These are phyloP conservation scores for Andrographis paniculata DNA, from an alignment of 305 asterid species.

Conservation along the genomic window DNA sequence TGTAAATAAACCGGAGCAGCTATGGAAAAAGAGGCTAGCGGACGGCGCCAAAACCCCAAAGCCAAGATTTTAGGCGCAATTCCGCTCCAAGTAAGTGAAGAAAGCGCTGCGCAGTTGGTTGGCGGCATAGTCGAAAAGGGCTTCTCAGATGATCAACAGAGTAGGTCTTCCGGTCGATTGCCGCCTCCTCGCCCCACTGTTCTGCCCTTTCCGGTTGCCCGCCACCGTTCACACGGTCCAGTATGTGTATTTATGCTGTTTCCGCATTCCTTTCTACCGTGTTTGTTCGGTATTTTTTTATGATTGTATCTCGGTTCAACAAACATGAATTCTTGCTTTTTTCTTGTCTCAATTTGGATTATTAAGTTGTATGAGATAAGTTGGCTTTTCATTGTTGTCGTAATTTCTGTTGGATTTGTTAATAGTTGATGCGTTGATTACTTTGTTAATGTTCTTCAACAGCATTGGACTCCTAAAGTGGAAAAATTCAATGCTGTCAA, in stretches of 20 bases:
- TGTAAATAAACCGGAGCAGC: slow-evolving; percentile 6
- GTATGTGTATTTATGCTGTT: slow-evolving; percentile 19
- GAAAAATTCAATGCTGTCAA: slow-evolving; percentile 16
- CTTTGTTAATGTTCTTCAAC: slow-evolving; percentile 19
- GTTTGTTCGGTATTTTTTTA: neutral
- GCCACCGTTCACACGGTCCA: slow-evolving; percentile 61
- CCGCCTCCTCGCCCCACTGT: slow-evolving; percentile 62
- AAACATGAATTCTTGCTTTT: slow-evolving; percentile 3
- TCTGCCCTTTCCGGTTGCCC: slow-evolving; percentile 69
- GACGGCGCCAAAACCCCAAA: slow-evolving; percentile 21
- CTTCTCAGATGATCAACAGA: slow-evolving; percentile 33
- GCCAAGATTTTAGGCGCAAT: slow-evolving; percentile 29
- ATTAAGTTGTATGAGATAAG: slow-evolving; percentile 4
- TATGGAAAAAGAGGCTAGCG: slow-evolving; percentile 26
- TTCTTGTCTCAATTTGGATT: neutral
- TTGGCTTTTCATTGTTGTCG: slow-evolving; percentile 1
- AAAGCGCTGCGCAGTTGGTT: slow-evolving; percentile 47
- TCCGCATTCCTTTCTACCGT: slow-evolving; percentile 3
- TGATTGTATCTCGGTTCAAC: neutral
- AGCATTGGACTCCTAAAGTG: slow-evolving; percentile 67
- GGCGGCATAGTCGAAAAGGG: slow-evolving; percentile 94
- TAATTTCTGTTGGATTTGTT: neutral
- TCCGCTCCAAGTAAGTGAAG: slow-evolving; percentile 25
- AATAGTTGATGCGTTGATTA: slow-evolving; percentile 5
- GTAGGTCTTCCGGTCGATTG: slow-evolving; percentile 25